These are phyloP conservation scores for Mucor mucedo DNA, from an alignment of 371 early-diverging fungal species.

Conservation along the genomic window DNA sequence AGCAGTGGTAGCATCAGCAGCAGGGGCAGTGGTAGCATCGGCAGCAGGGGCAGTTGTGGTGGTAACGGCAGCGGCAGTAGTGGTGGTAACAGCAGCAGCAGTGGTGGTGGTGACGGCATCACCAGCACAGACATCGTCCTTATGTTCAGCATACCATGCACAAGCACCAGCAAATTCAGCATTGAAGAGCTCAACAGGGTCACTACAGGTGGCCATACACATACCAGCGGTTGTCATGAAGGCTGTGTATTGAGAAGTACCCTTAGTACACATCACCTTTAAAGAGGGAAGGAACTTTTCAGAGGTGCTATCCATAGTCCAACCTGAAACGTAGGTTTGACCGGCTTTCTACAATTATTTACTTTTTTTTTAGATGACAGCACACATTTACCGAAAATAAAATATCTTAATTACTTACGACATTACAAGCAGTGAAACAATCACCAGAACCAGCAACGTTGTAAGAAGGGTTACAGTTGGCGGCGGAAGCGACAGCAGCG, in stretches of 20 bases:
- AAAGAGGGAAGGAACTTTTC: constrained; percentile 40
- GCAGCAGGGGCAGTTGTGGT: neutral
- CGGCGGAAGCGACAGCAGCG: constrained; percentile 27
- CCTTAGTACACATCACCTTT: constrained; percentile 34
- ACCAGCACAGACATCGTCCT: constrained; percentile 21
- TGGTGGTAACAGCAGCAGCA: constrained; percentile 7
- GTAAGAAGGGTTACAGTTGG: constrained; percentile 42
- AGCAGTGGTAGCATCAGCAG: neutral
- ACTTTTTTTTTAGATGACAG: too few relatives aligned
- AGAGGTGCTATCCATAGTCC: constrained; percentile 41
- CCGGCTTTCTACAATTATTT: constrained; percentile 34
- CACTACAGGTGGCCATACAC: constrained; percentile 41
- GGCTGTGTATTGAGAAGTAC: constrained; percentile 31
- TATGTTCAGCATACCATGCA: constrained; percentile 34
- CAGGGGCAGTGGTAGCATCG: neutral
- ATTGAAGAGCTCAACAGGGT: constrained; percentile 19
- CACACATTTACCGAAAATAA: too few relatives aligned
- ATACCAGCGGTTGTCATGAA: constrained; percentile 49
- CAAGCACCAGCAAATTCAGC: constrained; percentile 33
- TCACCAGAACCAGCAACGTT: constrained; percentile 30
- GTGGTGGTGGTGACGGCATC: constrained; percentile 8
- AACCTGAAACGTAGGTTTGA: constrained; percentile 18
- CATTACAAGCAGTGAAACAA: constrained; percentile 42
- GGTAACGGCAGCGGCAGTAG: constrained; percentile 2
- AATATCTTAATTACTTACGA: constrained; percentile 23